Conservation (phyloP, 345 rosid species). For the Eucalyptus regnans region DNA sequence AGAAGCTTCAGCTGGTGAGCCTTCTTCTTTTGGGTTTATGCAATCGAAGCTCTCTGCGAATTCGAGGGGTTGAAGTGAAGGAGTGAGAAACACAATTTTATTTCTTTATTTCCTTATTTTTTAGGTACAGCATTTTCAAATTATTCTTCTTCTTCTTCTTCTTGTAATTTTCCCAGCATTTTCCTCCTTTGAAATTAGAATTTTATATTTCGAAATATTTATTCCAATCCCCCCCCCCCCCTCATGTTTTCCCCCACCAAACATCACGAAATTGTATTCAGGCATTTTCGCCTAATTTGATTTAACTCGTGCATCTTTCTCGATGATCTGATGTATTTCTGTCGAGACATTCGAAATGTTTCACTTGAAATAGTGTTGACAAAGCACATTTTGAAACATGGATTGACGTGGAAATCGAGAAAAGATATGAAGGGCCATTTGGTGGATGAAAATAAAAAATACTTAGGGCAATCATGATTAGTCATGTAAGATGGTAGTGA, state of each 20-base stretch:
- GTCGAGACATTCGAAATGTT: rapidly evolving
- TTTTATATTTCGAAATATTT: background rate
- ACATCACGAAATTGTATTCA: rapidly evolving
- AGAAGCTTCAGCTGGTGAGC: background rate
- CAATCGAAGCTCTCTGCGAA: background rate
- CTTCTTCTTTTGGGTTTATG: background rate
- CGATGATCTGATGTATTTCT: rapidly evolving
- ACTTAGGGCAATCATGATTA: rapidly evolving
- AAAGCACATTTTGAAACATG: rapidly evolving
- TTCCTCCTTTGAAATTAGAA: no score
- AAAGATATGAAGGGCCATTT: no score
- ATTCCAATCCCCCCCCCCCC: background rate
- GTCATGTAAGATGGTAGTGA: background rate
- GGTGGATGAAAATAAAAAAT: no score
- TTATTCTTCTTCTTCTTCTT: background rate
- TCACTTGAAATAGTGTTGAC: rapidly evolving
- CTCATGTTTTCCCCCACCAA: background rate
- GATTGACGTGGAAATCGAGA: rapidly evolving
- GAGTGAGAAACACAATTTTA: background rate
- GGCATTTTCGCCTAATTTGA: rapidly evolving
- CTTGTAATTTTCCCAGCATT: background rate
- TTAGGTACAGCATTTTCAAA: background rate
- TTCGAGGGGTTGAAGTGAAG: background rate
- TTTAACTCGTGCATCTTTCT: rapidly evolving
- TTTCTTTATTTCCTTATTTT: rapidly evolving